phyloP scores from a whole-genome alignment of 345 rosid species.

The Sonneratia caseolaris region DNA sequence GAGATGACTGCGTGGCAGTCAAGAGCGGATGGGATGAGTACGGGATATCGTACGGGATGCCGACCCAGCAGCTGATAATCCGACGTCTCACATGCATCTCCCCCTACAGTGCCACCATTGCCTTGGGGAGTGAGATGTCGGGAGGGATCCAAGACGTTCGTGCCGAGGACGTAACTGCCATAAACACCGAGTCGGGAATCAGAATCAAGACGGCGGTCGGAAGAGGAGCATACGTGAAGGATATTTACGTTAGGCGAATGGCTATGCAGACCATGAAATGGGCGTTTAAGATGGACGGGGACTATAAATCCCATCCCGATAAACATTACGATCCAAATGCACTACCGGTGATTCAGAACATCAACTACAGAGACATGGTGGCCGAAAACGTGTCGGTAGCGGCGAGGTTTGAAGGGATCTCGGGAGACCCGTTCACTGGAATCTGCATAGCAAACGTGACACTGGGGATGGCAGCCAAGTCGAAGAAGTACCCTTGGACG shows the following conservation, averaged over 20 bases:
- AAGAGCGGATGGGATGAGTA: conserved; percentile 22
- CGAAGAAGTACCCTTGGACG: conserved; percentile 18
- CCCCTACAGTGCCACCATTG: conserved; percentile 32
- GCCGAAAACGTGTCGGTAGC: conserved; percentile 14
- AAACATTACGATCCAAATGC: conserved; percentile 17
- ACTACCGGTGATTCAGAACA: conserved; percentile 14
- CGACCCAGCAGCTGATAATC: conserved; percentile 21
- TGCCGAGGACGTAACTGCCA: conserved; percentile 18
- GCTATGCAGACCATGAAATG: conserved; percentile 20
- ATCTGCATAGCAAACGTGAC: conserved; percentile 18
- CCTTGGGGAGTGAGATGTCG: conserved; percentile 37
- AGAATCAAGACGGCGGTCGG: conserved; percentile 20
- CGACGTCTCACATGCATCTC: conserved; percentile 32
- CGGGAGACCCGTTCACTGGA: conserved; percentile 9
- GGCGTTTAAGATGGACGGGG: conserved; percentile 21
- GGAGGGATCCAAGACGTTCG: conserved; percentile 30
- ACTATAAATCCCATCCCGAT: conserved; percentile 19
- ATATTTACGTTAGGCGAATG: conserved; percentile 17
- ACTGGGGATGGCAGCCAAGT: conserved; percentile 10
- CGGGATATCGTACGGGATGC: conserved; percentile 19
- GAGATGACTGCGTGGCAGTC: conserved; percentile 16
- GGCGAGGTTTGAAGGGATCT: conserved; percentile 13
- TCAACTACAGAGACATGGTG: conserved; percentile 17
- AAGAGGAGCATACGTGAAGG: conserved; percentile 19
- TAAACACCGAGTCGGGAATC: conserved; percentile 15